phyloP scores from a whole-genome alignment of 345 rosid genomes.

The Lepidium sativum region DNA sequence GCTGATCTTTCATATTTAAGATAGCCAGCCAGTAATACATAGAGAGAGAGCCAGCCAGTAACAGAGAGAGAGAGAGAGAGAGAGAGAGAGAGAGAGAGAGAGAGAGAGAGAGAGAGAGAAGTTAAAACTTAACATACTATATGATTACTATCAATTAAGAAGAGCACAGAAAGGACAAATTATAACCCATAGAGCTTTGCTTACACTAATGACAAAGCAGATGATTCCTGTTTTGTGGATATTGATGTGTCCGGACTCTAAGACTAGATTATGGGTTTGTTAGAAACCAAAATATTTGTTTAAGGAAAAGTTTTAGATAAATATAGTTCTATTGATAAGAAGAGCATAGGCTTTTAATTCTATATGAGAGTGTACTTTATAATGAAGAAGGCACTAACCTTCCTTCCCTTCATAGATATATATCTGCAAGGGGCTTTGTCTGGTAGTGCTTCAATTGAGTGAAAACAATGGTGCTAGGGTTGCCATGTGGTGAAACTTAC shows the following conservation, averaged over 20 bases:
- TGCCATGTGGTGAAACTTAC: constrained; percentile 40
- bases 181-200: constrained; percentile 4
- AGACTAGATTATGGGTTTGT: constrained; percentile 9
- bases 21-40: constrained; percentile 17
- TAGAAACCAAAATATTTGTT: constrained; percentile 10
- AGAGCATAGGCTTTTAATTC: constrained; percentile 25
- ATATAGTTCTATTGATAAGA: constrained; percentile 15
- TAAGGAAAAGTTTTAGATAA: constrained; percentile 4
- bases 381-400: constrained; percentile 30
- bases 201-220: constrained; percentile 12
- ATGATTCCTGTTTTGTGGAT: constrained; percentile 9
- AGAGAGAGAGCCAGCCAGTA: constrained; percentile 8
- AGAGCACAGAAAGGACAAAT: constrained; percentile 7
- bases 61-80: constrained; percentile 8
- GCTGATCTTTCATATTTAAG: constrained; percentile 38
- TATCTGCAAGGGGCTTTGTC: constrained; percentile 46
- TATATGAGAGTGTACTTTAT: constrained; percentile 23
- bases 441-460: constrained; percentile 34
- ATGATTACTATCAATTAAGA: background rate
- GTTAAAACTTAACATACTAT: constrained; percentile 1
- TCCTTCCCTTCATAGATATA: constrained; percentile 12
- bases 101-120: too few relatives aligned
- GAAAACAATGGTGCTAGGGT: constrained; percentile 37
- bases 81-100: too few relatives aligned
- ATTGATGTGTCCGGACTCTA: constrained; percentile 2